phyloP scores from a whole-genome alignment of 805 yeast genomes.

The Saccharomycopsis fodiens region DNA sequence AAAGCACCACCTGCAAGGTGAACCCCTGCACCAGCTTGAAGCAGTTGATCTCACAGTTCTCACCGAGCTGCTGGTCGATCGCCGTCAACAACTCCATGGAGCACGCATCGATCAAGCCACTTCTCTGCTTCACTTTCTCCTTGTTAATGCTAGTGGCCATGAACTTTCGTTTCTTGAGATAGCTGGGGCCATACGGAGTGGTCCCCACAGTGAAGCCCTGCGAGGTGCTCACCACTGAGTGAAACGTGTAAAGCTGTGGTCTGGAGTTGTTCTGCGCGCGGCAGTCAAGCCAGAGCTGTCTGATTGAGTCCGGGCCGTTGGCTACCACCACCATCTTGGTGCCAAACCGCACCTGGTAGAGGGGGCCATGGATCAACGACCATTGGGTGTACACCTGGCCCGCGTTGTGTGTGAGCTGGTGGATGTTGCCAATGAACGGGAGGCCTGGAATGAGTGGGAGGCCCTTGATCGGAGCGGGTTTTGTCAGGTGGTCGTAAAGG shows the following conservation, averaged over 20 bases:
- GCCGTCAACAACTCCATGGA: conserved; percentile 27
- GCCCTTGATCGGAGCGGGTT: conserved; percentile 30
- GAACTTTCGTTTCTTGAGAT: conserved; percentile 39
- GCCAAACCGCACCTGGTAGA: conserved; percentile 63
- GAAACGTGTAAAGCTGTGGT: conserved; percentile 62
- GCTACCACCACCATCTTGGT: conserved; percentile 50
- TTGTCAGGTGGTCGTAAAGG: background rate
- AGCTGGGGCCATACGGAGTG: conserved; percentile 48
- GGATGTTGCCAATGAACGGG: conserved; percentile 47
- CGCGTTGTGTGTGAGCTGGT: conserved; percentile 41
- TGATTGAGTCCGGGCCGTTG: conserved; percentile 52
- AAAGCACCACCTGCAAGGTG: conserved; percentile 43
- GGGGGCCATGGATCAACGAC: conserved; percentile 35
- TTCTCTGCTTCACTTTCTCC: conserved; percentile 27
- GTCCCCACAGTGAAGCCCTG: conserved; percentile 60
- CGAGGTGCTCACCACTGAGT: conserved; percentile 45
- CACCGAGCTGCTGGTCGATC: conserved; percentile 16
- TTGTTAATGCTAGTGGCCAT: conserved; percentile 37
- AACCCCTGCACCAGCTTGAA: conserved; percentile 40
- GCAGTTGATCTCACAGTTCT: conserved; percentile 32
- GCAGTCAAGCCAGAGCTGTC: conserved; percentile 43
- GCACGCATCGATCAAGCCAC: conserved; percentile 33
- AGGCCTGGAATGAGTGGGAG: conserved; percentile 37
- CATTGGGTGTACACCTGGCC: conserved; percentile 40
- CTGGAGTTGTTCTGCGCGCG: conserved; percentile 55